These are phyloP conservation scores for Ganoderma leucocontextum DNA, from an alignment of 1,284 basidiomycete species.

Conservation along the genomic window DNA sequence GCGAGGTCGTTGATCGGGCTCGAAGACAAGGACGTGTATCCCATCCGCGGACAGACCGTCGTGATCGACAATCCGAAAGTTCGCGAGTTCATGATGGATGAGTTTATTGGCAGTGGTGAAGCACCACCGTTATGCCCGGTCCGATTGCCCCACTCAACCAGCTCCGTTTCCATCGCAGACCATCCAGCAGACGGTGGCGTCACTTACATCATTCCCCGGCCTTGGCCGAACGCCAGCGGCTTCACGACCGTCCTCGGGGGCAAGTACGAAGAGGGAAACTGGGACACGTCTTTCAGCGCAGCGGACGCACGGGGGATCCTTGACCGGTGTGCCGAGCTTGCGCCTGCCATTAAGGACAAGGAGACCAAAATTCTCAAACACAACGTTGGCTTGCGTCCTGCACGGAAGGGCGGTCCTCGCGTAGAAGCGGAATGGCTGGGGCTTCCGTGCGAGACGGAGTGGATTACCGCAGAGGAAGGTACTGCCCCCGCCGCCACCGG, in stretches of 20 bases:
- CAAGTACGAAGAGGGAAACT: slow-evolving; percentile 56
- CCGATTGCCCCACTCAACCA: background rate
- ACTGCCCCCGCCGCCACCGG: slow-evolving; percentile 50
- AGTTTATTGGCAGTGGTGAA: slow-evolving; percentile 13
- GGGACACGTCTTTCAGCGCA: slow-evolving; percentile 58
- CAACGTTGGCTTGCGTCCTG: slow-evolving; percentile 78
- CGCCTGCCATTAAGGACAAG: slow-evolving; percentile 47
- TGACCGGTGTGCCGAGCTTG: slow-evolving; percentile 49
- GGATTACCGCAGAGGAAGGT: slow-evolving; percentile 39
- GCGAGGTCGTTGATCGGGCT: slow-evolving; percentile 82
- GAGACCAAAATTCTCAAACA: slow-evolving; percentile 59
- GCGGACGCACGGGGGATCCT: slow-evolving; percentile 54
- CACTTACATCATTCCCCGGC: slow-evolving; percentile 66
- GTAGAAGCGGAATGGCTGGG: slow-evolving; percentile 66
- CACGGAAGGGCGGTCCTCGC: slow-evolving; percentile 71
- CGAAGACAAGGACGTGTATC: slow-evolving; percentile 75
- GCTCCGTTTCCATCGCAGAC: background rate
- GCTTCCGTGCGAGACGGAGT: slow-evolving; percentile 46
- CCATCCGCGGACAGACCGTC: slow-evolving; percentile 89
- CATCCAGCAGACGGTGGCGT: slow-evolving; percentile 61
- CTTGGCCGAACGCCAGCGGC: slow-evolving; percentile 43
- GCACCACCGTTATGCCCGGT: background rate
- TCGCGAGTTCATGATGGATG: slow-evolving; percentile 47
- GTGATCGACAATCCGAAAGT: slow-evolving; percentile 74
- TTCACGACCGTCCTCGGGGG: slow-evolving; percentile 62